Conservation (phyloP, 306 rosid genomes). For the Corylus avellana region DNA sequence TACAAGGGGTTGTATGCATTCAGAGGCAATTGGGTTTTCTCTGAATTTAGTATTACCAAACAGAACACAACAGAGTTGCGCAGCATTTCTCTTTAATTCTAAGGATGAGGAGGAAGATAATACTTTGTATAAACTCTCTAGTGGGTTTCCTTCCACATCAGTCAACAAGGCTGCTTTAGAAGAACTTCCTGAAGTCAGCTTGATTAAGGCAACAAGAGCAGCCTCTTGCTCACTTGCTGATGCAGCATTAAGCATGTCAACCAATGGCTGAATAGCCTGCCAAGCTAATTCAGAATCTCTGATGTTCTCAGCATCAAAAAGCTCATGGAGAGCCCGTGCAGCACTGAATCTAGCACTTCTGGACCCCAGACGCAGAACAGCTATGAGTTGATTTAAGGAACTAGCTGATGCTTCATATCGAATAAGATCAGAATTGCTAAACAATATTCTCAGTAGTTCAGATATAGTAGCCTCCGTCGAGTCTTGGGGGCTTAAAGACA, state of each 20-base stretch:
- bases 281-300: constrained; percentile 76
- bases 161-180: constrained; percentile 58
- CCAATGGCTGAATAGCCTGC: constrained; percentile 87
- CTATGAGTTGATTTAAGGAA: constrained; percentile 87
- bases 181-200: constrained; percentile 73
- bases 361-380: constrained; percentile 95
- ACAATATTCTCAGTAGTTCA: constrained; percentile 79
- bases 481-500: constrained; percentile 97
- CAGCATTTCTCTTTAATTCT: constrained; percentile 79
- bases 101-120: constrained; percentile 71
- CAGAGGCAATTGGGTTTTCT: constrained; percentile 70
- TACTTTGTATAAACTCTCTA: constrained; percentile 72
- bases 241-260: constrained; percentile 87
- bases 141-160: constrained; percentile 81
- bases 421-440: constrained; percentile 79
- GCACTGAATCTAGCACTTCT: constrained; percentile 93
- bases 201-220: constrained; percentile 76
- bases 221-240: constrained; percentile 87
- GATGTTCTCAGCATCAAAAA: constrained; percentile 66
- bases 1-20: constrained; percentile 75
- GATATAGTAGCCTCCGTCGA: constrained; percentile 83
- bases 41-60: constrained; percentile 68
- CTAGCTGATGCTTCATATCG: constrained; percentile 76
- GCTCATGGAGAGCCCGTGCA: constrained; percentile 83
- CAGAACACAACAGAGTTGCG: constrained; percentile 71